Base-by-base conservation (phyloP, 179 eudicot species). In the Patellifolia procumbens region DNA sequence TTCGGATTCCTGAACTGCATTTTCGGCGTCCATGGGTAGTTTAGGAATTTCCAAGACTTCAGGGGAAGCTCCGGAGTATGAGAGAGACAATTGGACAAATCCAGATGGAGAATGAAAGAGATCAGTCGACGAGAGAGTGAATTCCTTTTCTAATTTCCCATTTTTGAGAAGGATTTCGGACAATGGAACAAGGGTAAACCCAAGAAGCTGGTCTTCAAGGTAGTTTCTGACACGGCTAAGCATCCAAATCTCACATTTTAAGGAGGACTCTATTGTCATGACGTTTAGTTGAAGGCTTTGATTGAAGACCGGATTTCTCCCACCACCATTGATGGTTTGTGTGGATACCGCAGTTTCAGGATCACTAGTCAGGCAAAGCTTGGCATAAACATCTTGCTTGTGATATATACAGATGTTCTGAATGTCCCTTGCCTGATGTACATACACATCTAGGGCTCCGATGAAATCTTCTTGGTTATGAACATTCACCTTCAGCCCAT, bases 201-300 rank as follows among this genome's bases (percentile, higher is more conserved):
- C 99, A 5, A 95, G 85, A 53, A 93, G 86, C 80, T 95, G 99
- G 49, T 95, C 99, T 72, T 93, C 95, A 5, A 93, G 92, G 83
- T 95, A 95, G 70, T 93, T 95, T 73, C 84, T 87, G 64, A 95
- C 98, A 78, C 99, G 84, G 77, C 99, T 95, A 70, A 95, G 87
- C 99, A 95, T 95, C 95, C 92, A 95, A 61, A 95, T 76, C 85
- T 93, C 99, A 65, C 99, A 95, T 81, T 95, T 95, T 51, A 95
- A 86, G 31, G 95, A 93, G 17, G 88, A 74, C 29, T 90, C 91
- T 1, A 87, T 65, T 5, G 87, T 89, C 35, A 81, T 85, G 34
- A 95, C 91, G 69, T 84, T 79, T 31, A 95, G 81, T 19, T 63
- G 81, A 34, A 95, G 81, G 59, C 70, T 89, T 67, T 95, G 88